Evolutionary conservation across 2,329 filamentous ascomycete genomes (phyloP), one percentile per base, ranked within the genome.

Genomic region (Talaromyces sp.): DNA sequence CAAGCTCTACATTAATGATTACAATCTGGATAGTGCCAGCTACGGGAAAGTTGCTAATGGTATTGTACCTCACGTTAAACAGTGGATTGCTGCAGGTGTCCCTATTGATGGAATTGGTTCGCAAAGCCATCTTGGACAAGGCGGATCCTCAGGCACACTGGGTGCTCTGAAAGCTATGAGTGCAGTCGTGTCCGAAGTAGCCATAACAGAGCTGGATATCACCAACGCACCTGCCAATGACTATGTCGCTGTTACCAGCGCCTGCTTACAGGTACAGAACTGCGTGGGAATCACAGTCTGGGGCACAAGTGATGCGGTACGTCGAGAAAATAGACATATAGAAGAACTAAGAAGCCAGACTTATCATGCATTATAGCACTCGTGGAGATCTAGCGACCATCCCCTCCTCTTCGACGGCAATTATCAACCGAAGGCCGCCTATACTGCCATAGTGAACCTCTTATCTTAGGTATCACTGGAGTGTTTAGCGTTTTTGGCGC

Each of bases 1-100:
- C 2, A 88, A 87, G 74, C 79, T 91, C 43, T 92, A 89, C 78
- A 89, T 91, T 76, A 92, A 77, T 62, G 71, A 79, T 48, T 74
- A 74, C 41, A 74, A 72, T 61, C 75, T 77, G 56, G 74, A 77
- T 56, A 68, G 66, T 55, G 65, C 70, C 0, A 43, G 38, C n/a
- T 43, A 43, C 38, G 71, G 71, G 17, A 57, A 67, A 32, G 75
- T 75, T 63, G 64, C 67, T 6, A 66, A 65, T n/a, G 69, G 68
- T 6, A 68, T 69, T 0, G 63, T 70, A 51, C 60, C 64, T 12
- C 69, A 76, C 54, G 69, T 75, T 31, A 67, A 69, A 57, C 63
- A 70, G 26, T 54, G 75, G 53, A 64, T 72, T 41, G 65, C 67
- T 3, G 68, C 70, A 7, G 65, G 65, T 19, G 67, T 76, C 29